A percentile compares a stretch with the other conserved stretches of the same genome.
These are phyloP conservation scores for Leptographium galeiforme DNA, from an alignment of 2,329 filamentous ascomycete genomes.

Conservation along the genomic window DNA sequence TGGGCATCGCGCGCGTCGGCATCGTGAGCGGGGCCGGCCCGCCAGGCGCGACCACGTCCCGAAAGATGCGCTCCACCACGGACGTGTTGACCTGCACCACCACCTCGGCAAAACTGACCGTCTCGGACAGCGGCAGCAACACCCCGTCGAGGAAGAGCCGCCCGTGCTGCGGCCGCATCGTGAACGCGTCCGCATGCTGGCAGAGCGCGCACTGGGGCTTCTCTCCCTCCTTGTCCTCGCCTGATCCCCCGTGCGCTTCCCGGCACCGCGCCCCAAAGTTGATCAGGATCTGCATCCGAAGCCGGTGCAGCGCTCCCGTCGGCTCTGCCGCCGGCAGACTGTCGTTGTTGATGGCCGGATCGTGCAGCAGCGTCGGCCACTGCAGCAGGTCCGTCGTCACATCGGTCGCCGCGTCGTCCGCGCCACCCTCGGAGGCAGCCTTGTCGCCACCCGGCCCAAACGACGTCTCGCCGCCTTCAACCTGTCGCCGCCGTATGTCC, in stretches of 20 bases:
- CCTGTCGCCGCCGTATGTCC: background rate
- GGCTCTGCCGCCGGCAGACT: conserved; percentile 5
- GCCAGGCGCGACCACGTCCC: background rate
- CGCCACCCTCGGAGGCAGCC: background rate
- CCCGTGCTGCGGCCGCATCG: conserved; percentile 8
- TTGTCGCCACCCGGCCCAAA: background rate
- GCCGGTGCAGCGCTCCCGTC: conserved; percentile 3
- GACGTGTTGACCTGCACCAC: conserved; percentile 6
- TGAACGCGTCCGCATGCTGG: conserved; percentile 1
- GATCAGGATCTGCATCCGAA: conserved; percentile 8
- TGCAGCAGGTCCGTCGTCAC: background rate
- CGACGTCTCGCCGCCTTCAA: background rate
- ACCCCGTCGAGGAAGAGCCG: conserved; percentile 9
- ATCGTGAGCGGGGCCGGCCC: background rate
- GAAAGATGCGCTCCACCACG: conserved; percentile 5
- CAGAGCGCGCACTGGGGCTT: background rate
- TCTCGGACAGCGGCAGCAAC: conserved; percentile 6
- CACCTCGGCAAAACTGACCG: conserved; percentile 4
- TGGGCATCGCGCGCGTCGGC: background rate
- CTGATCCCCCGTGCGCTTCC: background rate
- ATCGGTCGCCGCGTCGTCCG: background rate
- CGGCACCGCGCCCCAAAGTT: conserved; percentile 8
- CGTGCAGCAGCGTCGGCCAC: conserved; percentile 1
- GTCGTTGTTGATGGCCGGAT: conserved; percentile 3
- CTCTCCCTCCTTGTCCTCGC: background rate